phyloP scores from a whole-genome alignment of 1,139 yeast genomes.

The Scheffersomyces illinoinensis region DNA sequence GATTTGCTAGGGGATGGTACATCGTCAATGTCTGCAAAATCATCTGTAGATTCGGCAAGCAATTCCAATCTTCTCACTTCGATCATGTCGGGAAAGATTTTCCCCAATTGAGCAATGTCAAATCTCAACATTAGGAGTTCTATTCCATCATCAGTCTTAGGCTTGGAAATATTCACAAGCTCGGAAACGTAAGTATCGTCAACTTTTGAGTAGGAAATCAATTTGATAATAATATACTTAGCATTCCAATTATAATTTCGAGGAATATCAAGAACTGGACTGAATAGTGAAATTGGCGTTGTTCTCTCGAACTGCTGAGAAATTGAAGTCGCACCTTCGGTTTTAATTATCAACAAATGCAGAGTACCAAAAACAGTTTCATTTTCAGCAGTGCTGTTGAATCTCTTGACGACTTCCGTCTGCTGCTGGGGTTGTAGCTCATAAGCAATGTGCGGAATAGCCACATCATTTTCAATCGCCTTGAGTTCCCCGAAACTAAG shows the following conservation, averaged over 20 bases:
- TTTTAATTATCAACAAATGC: background rate
- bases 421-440: background rate
- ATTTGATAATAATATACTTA: slow-evolving; percentile 12
- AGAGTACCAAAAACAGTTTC: background rate
- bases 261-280: slow-evolving; percentile 5
- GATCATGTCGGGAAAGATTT: slow-evolving; percentile 3
- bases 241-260: slow-evolving; percentile 8
- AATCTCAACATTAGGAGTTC: slow-evolving; percentile 14
- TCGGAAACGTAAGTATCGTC: background rate
- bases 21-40: slow-evolving; percentile 1
- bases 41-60: background rate
- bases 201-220: slow-evolving; percentile 3
- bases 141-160: slow-evolving; percentile 9
- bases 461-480: slow-evolving; percentile 4
- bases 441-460: background rate
- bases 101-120: slow-evolving; percentile 4
- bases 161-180: slow-evolving; percentile 3
- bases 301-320: background rate
- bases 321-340: background rate
- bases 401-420: background rate
- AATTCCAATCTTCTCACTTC: slow-evolving; percentile 3
- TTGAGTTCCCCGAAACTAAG: slow-evolving; percentile 24
- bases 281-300: background rate
- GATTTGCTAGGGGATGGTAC: slow-evolving; percentile 5
- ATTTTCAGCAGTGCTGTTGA: background rate